Conservation (phyloP, 345 rosid genomes). For the Erysimum cheiranthoides region DNA sequence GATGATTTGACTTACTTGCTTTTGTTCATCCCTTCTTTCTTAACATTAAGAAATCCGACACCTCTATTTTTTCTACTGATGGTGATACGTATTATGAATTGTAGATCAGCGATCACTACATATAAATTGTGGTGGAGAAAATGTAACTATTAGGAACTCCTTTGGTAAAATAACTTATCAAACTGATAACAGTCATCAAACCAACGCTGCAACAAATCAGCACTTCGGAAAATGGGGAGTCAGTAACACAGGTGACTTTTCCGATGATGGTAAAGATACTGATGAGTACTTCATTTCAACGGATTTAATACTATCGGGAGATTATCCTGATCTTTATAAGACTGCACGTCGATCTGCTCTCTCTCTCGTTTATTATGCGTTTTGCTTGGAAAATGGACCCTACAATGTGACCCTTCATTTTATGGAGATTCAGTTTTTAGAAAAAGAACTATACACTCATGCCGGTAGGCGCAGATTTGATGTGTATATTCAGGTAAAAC, state of each 20-base stretch:
- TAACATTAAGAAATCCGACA: background rate
- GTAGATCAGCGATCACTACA: slow-evolving; percentile 40
- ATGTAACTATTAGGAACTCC: background rate
- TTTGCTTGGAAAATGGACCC: slow-evolving; percentile 61
- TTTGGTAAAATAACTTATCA: slow-evolving; percentile 4
- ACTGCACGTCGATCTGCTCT: slow-evolving; percentile 64
- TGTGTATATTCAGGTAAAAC: slow-evolving; percentile 60
- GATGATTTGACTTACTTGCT: slow-evolving; percentile 14
- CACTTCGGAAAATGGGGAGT: slow-evolving; percentile 27
- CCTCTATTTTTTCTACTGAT: background rate
- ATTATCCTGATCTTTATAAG: slow-evolving; percentile 44
- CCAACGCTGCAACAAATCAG: slow-evolving; percentile 13
- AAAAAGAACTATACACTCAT: slow-evolving; percentile 43
- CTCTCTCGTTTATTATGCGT: slow-evolving; percentile 66
- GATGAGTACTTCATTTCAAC: background rate
- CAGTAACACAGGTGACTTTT: slow-evolving; percentile 39
- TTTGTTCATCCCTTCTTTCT: background rate
- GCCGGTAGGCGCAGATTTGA: slow-evolving; percentile 64
- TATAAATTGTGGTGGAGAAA: slow-evolving; percentile 44
- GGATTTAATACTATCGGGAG: background rate
- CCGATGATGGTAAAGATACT: rapidly evolving
- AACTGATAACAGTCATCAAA: slow-evolving; percentile 1
- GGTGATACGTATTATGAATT: background rate
- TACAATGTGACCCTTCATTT: slow-evolving; percentile 66
- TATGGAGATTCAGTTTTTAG: slow-evolving; percentile 63